Evolutionary conservation across 2,329 filamentous ascomycete genomes (phyloP).

Genomic region (Paraphoma chrysanthemicola): DNA sequence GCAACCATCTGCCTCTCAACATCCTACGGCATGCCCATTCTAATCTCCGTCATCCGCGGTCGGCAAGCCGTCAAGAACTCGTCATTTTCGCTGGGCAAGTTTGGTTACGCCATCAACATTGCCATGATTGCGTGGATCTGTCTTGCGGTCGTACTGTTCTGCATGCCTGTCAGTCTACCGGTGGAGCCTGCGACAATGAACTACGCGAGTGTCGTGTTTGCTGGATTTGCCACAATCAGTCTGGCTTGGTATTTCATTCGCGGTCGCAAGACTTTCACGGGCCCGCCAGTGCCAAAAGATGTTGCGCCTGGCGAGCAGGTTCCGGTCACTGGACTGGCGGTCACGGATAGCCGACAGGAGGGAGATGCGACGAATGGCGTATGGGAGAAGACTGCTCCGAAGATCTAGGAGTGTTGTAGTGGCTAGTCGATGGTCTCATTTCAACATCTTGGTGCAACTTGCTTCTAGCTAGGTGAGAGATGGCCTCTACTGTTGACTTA

Average conservation of each 20-base stretch:
- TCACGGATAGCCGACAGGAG: slow-evolving; percentile 35
- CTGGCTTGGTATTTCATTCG: slow-evolving; percentile 47
- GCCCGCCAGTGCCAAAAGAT: slow-evolving; percentile 46
- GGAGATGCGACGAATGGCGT: slow-evolving; percentile 26
- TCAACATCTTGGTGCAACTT: neutral
- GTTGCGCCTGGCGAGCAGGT: slow-evolving; percentile 43
- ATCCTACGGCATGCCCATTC: slow-evolving; percentile 77
- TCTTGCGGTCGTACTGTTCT: slow-evolving; percentile 75
- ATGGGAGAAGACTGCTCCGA: slow-evolving; percentile 19
- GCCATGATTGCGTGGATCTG: slow-evolving; percentile 74
- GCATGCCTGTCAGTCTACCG: slow-evolving; percentile 66
- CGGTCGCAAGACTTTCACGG: slow-evolving; percentile 47
- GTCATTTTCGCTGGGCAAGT: slow-evolving; percentile 71
- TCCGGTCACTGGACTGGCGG: slow-evolving; percentile 39
- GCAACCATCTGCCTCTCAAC: slow-evolving; percentile 80
- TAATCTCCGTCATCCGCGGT: slow-evolving; percentile 72
- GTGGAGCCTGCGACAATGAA: slow-evolving; percentile 53
- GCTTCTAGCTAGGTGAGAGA: neutral
- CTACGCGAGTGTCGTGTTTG: slow-evolving; percentile 51
- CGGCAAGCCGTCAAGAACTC: slow-evolving; percentile 71
- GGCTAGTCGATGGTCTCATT: neutral
- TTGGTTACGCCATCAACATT: slow-evolving; percentile 73
- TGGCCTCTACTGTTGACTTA: neutral
- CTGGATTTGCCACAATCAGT: slow-evolving; percentile 47
- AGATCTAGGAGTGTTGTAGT: neutral